Conservation (phyloP, 2,329 filamentous ascomycete genomes). For the Hirsutella minnesotensis region DNA sequence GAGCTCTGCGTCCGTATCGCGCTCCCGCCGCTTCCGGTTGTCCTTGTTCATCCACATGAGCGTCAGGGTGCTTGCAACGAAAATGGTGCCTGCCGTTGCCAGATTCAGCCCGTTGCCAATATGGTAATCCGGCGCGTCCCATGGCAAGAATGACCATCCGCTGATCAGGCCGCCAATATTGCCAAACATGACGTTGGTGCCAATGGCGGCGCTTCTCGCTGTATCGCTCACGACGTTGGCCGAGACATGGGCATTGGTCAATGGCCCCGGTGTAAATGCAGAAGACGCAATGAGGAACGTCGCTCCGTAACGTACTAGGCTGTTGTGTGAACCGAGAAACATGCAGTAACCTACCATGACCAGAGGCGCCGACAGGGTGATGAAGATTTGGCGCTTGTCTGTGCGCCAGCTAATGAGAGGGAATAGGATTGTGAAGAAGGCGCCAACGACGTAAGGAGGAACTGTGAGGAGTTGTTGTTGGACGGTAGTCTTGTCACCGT, state of each 20-base stretch:
- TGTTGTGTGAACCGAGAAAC: conserved; percentile 46
- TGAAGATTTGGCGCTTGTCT: conserved; percentile 48
- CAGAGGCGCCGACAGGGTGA: conserved; percentile 46
- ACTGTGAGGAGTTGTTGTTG: conserved; percentile 59
- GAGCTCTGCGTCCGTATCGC: conserved; percentile 30
- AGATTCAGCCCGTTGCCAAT: conserved; percentile 64
- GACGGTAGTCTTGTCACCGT: conserved; percentile 41
- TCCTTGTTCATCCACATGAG: conserved; percentile 50
- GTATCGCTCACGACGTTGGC: conserved; percentile 64
- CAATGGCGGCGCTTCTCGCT: conserved; percentile 54
- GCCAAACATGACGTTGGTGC: conserved; percentile 56
- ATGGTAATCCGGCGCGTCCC: conserved; percentile 52
- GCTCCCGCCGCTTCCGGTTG: conserved; percentile 31
- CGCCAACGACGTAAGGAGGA: conserved; percentile 58
- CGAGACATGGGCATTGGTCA: conserved; percentile 55
- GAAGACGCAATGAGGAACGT: conserved; percentile 58
- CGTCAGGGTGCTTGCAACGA: conserved; percentile 36
- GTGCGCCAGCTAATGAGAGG: conserved; percentile 49
- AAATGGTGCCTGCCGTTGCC: conserved; percentile 38
- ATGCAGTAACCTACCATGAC: conserved; percentile 61
- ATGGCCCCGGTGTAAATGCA: conserved; percentile 50
- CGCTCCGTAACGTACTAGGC: conserved; percentile 51
- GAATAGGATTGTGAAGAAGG: conserved; percentile 51
- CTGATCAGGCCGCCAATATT: conserved; percentile 59
- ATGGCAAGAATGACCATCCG: conserved; percentile 53